Percentiles rank a stretch among this genome's conserved stretches.
Conservation (phyloP, 768 basidiomycete genomes). For the Agaricus sinodeliciosus region DNA sequence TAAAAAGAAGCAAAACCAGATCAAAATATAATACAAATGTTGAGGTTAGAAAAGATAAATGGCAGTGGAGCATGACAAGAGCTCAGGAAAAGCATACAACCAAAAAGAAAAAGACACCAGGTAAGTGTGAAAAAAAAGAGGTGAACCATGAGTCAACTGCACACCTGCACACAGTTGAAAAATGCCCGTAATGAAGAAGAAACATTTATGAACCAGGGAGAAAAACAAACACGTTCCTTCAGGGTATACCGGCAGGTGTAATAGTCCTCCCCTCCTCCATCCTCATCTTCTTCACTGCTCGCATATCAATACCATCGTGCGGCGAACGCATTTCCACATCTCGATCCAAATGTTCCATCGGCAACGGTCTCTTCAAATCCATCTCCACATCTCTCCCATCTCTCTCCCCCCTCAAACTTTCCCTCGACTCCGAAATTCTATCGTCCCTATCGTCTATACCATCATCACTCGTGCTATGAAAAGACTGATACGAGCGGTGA, state of each 20-base stretch:
- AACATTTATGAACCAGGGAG: neutral
- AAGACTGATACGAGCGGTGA: conserved; percentile 13
- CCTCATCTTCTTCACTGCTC: conserved; percentile 65
- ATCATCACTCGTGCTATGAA: conserved; percentile 3
- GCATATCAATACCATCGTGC: conserved; percentile 30
- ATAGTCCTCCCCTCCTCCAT: conserved; percentile 36
- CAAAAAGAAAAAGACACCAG: neutral
- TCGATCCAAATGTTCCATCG: conserved; percentile 40
- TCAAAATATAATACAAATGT: conserved; percentile 7
- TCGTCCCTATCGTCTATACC: conserved; percentile 10
- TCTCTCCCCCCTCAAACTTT: conserved; percentile 23
- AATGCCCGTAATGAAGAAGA: neutral
- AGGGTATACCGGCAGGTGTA: conserved; percentile 45
- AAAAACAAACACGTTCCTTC: conserved; percentile 19
- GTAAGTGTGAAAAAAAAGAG: neutral
- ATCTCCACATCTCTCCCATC: conserved; percentile 40
- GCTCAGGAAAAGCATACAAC: neutral
- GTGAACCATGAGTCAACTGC: conserved; percentile 3
- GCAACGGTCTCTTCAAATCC: conserved; percentile 54
- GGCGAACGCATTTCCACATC: conserved; percentile 70
- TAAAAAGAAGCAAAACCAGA: conserved; percentile 13
- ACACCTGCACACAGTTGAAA: conserved; percentile 17
- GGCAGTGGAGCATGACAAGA: neutral
- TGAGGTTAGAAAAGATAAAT: neutral
- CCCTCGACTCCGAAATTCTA: conserved; percentile 10